Evolutionary conservation across 2,329 filamentous ascomycete genomes (phyloP).

Genomic region (Pochonia chlamydosporia): DNA sequence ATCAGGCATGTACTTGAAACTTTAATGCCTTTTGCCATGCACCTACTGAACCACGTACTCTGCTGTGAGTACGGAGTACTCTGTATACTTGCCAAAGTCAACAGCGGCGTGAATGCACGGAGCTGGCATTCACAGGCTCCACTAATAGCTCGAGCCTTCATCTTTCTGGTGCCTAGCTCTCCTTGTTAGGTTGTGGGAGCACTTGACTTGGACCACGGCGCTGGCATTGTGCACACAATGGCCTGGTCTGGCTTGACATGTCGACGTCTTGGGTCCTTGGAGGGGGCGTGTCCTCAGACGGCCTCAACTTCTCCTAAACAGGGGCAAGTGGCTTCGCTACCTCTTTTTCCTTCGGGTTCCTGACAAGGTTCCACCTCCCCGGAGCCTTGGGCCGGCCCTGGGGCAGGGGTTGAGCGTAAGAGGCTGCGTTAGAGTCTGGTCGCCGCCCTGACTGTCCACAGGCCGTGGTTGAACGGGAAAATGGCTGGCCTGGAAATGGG

Average conservation of each 20-base stretch:
- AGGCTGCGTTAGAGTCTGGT: slow-evolving; percentile 5
- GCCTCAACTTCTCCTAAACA: slow-evolving; percentile 5
- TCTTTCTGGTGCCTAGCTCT: background rate
- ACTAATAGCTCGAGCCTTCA: background rate
- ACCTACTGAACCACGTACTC: no score
- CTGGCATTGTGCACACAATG: background rate
- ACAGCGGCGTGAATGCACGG: no score
- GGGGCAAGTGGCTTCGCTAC: slow-evolving; percentile 1
- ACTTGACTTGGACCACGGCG: background rate
- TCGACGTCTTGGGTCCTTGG: background rate
- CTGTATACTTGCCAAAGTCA: no score
- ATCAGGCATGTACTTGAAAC: no score
- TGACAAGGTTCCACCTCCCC: slow-evolving; percentile 10
- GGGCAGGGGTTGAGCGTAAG: slow-evolving; percentile 5
- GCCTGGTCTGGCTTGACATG: background rate
- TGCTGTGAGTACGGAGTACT: no score
- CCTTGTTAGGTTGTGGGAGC: no score
- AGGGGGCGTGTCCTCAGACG: slow-evolving; percentile 2
- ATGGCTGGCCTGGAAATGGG: no score
- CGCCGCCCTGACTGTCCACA: no score
- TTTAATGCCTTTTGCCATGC: no score
- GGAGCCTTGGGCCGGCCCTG: slow-evolving; percentile 8
- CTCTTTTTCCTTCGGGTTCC: slow-evolving; percentile 9
- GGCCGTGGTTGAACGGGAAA: no score
- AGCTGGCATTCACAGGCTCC: background rate